Evolutionary conservation across 495 filamentous ascomycete species (phyloP).

Genomic region (Penicillium salamii): DNA sequence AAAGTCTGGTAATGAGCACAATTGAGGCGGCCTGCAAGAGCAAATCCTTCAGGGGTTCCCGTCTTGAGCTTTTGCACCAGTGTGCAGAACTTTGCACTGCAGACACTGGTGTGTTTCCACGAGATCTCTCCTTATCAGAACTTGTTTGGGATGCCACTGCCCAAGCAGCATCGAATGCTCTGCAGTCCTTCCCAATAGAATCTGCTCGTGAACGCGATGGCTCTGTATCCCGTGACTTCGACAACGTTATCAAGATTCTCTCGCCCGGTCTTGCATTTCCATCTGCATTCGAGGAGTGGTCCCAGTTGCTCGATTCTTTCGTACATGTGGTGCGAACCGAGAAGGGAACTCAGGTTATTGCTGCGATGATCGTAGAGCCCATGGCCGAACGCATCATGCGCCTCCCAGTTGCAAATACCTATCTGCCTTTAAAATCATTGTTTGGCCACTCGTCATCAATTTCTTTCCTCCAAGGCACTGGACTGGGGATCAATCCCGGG

Average conservation of each 20-base stretch:
- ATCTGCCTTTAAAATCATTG: conserved; percentile 31
- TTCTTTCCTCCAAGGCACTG: conserved; percentile 24
- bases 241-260: conserved; percentile 65
- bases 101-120: conserved; percentile 6
- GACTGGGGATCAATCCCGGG: conserved; percentile 3
- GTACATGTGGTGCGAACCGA: conserved; percentile 58
- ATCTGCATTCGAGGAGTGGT: conserved; percentile 52
- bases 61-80: conserved; percentile 44
- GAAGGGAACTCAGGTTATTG: conserved; percentile 61
- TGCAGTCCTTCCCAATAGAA: conserved; percentile 40
- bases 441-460: conserved; percentile 35
- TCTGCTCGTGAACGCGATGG: conserved; percentile 44
- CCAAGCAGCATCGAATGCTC: conserved; percentile 28
- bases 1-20: conserved; percentile 28
- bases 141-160: conserved; percentile 39
- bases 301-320: conserved; percentile 56
- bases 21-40: conserved; percentile 52
- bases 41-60: conserved; percentile 41
- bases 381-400: conserved; percentile 51
- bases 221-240: conserved; percentile 56
- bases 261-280: conserved; percentile 56
- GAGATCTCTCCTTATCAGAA: conserved; percentile 12
- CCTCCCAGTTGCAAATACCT: conserved; percentile 18
- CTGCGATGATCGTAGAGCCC: conserved; percentile 66
- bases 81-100: conserved; percentile 30